Evolutionary conservation across 768 basidiomycete species (phyloP).

Genomic region (Amanita muscaria): DNA sequence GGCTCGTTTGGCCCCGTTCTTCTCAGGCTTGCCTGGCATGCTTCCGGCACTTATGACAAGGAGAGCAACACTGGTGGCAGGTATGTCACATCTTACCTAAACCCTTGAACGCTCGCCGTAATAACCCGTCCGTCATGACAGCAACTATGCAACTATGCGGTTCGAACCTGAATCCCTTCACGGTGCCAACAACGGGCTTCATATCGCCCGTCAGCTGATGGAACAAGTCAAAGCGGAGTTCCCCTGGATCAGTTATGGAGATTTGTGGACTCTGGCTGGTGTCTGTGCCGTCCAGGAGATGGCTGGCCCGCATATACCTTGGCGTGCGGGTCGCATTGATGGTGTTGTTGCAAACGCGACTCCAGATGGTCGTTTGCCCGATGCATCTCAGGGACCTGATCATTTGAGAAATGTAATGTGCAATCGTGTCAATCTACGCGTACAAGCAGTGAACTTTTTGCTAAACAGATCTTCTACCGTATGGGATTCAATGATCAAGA

Average conservation of each 20-base stretch:
- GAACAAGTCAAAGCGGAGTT: constrained; percentile 83
- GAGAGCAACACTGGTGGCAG: constrained; percentile 70
- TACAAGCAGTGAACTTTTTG: too few relatives aligned
- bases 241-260: constrained; percentile 93
- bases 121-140: constrained; percentile 17
- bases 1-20: constrained; percentile 85
- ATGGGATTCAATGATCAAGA: constrained; percentile 98
- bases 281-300: constrained; percentile 90
- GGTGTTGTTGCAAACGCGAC: constrained; percentile 67
- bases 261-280: constrained; percentile 94
- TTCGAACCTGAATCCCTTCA: constrained; percentile 86
- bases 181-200: constrained; percentile 75
- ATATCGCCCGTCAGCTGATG: constrained; percentile 74
- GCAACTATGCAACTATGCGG: constrained; percentile 98
- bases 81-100: constrained; percentile 28
- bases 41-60: constrained; percentile 90
- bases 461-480: constrained; percentile 84
- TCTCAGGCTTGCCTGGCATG: constrained; percentile 89
- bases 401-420: constrained; percentile 71
- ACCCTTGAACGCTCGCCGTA: too few relatives aligned
- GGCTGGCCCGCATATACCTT: constrained; percentile 86
- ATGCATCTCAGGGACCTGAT: constrained; percentile 73
- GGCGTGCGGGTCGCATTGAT: constrained; percentile 90
- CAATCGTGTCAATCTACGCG: constrained; percentile 4
- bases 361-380: constrained; percentile 86